Evolutionary conservation across 306 rosid species (phyloP).

Genomic region (Acacia crassicarpa): DNA sequence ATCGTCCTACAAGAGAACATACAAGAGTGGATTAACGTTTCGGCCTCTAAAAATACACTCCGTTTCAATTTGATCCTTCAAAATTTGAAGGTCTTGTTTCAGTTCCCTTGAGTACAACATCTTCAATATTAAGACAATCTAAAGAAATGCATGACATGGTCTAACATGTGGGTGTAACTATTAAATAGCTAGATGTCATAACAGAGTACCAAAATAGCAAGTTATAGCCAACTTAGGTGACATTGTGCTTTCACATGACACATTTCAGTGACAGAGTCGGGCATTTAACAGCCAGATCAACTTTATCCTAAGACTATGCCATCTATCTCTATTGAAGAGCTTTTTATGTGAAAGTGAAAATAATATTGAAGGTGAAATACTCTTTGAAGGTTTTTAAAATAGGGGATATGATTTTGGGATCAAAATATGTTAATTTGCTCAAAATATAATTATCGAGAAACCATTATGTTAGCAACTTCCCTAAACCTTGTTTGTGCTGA

Average conservation of each 20-base stretch:
- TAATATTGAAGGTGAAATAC: neutral
- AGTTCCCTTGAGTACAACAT: neutral
- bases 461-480: neutral
- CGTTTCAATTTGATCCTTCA: neutral
- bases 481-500: neutral
- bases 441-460: neutral
- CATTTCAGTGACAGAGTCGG: neutral
- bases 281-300: neutral
- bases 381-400: neutral
- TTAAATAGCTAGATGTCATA: neutral
- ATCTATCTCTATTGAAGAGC: neutral
- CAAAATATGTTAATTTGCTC: neutral
- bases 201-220: neutral
- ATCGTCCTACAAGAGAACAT: conserved; percentile 61
- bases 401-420: neutral
- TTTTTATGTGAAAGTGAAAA: neutral
- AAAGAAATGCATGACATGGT: neutral
- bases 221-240: neutral
- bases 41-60: neutral
- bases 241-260: neutral
- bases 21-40: neutral
- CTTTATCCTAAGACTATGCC: neutral
- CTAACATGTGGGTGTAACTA: neutral
- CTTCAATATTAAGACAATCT: neutral
- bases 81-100: neutral